Evolutionary conservation across 2,329 filamentous ascomycete genomes (phyloP).

Genomic region (Claviceps pusilla): DNA sequence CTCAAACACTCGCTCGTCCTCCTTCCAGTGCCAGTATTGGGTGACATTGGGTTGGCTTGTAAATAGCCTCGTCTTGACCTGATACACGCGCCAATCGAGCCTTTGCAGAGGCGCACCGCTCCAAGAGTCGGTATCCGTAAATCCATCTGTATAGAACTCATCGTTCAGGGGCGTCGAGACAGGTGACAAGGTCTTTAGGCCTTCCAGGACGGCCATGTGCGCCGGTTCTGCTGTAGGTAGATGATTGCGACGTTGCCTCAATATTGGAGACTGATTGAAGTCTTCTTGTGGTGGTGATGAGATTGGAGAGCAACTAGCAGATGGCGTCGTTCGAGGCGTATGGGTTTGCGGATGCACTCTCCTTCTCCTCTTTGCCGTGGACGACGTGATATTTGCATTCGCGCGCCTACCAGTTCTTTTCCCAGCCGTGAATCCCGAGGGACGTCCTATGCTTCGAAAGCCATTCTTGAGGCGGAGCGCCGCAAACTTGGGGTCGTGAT

Average conservation of each 20-base stretch:
- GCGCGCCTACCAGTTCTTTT: constrained; percentile 5
- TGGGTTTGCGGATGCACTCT: constrained; percentile 15
- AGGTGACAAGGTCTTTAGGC: constrained; percentile 12
- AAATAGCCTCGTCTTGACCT: constrained; percentile 33
- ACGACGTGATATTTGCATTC: constrained; percentile 10
- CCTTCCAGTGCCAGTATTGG: constrained; percentile 41
- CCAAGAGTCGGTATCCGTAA: constrained; percentile 36
- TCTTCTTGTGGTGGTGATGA: constrained; percentile 6
- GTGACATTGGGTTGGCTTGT: constrained; percentile 33
- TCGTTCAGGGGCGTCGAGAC: constrained; percentile 11
- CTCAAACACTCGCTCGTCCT: constrained; percentile 27
- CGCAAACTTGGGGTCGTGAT: constrained; percentile 38
- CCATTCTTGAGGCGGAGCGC: constrained; percentile 36
- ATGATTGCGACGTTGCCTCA: background rate
- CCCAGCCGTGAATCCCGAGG: constrained; percentile 29
- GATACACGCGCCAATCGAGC: constrained; percentile 36
- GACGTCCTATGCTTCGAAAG: constrained; percentile 42
- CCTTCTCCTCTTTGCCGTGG: constrained; percentile 19
- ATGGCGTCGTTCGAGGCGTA: constrained; percentile 15
- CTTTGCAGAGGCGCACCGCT: constrained; percentile 28
- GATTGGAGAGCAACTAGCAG: constrained; percentile 15
- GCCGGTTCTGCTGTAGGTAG: background rate
- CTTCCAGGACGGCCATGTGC: constrained; percentile 10
- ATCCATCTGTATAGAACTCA: constrained; percentile 29
- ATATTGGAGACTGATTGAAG: constrained; percentile 2